Evolutionary conservation across 2,329 filamentous ascomycete genomes (phyloP).

Genomic region (Remersonia thermophila): DNA sequence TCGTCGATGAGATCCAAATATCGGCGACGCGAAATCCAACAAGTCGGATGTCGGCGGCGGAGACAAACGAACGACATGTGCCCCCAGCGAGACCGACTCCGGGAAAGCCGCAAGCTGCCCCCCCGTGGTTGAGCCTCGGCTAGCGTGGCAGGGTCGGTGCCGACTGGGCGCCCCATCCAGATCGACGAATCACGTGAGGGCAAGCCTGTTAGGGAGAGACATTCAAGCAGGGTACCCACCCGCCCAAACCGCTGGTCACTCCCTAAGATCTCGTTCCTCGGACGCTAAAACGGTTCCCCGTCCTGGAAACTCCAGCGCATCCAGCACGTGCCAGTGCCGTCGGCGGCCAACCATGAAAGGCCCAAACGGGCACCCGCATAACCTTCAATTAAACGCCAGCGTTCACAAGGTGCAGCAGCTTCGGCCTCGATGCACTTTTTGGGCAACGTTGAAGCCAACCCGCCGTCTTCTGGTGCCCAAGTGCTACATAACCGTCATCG

Average conservation of each 20-base stretch:
- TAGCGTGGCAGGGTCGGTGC: conserved; percentile 1
- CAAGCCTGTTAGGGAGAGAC: not conserved
- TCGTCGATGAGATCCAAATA: too few relatives aligned
- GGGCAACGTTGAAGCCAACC: too few relatives aligned
- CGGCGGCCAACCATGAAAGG: too few relatives aligned
- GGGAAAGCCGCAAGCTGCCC: conserved; percentile 5
- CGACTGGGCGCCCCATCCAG: conserved; percentile 4
- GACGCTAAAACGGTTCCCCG: not conserved
- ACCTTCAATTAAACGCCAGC: not conserved
- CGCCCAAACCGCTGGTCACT: too few relatives aligned
- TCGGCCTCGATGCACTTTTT: too few relatives aligned
- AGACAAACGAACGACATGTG: conserved; percentile 7
- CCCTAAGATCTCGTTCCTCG: not conserved
- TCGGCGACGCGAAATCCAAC: too few relatives aligned
- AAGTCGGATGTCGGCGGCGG: not conserved
- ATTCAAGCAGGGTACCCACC: too few relatives aligned
- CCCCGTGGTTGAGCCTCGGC: conserved; percentile 8
- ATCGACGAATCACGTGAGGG: conserved; percentile 1
- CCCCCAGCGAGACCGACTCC: not conserved
- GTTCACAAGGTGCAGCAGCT: not conserved
- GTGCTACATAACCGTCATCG: too few relatives aligned
- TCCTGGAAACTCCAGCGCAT: not conserved
- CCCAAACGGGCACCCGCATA: too few relatives aligned
- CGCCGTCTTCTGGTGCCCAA: too few relatives aligned
- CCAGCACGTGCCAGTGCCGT: not conserved